These are phyloP conservation scores for Kwoniella dejecticola DNA, from an alignment of 768 basidiomycete species.

Conservation along the genomic window DNA sequence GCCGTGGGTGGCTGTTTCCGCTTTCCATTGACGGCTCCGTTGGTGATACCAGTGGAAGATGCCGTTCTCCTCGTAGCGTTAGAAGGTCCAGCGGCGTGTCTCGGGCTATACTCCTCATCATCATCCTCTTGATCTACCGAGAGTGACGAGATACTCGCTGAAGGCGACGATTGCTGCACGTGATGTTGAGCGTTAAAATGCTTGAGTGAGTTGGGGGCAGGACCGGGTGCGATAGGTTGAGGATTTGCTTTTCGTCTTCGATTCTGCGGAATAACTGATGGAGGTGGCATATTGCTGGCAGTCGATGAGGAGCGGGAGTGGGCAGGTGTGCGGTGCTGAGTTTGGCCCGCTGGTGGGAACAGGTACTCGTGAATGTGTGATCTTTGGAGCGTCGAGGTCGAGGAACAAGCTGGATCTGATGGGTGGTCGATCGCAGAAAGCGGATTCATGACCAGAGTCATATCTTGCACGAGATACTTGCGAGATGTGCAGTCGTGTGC, in stretches of 20 bases:
- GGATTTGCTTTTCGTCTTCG: slow-evolving; percentile 14
- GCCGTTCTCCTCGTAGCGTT: neutral
- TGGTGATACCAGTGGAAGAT: neutral
- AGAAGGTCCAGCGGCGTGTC: too few relatives aligned
- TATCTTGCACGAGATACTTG: neutral
- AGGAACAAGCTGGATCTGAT: neutral
- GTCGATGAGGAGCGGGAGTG: neutral
- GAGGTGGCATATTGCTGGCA: slow-evolving; percentile 4
- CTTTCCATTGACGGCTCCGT: neutral
- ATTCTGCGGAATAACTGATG: slow-evolving; percentile 4
- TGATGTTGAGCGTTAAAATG: neutral
- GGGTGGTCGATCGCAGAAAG: neutral
- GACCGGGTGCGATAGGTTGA: slow-evolving; percentile 9
- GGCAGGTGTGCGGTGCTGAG: too few relatives aligned
- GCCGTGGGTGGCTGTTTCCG: neutral
- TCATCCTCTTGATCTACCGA: slow-evolving; percentile 7
- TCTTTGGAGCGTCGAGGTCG: neutral
- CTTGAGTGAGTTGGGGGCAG: neutral
- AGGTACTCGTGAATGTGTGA: neutral
- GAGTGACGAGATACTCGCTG: slow-evolving; percentile 6
- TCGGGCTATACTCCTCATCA: slow-evolving; percentile 14
- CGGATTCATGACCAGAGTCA: slow-evolving; percentile 5
- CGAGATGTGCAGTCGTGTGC: too few relatives aligned
- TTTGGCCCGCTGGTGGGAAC: too few relatives aligned
- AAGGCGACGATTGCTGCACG: slow-evolving; percentile 2